phyloP scores from a whole-genome alignment of 129 eudicot species.

The Flaveria sonorensis region DNA sequence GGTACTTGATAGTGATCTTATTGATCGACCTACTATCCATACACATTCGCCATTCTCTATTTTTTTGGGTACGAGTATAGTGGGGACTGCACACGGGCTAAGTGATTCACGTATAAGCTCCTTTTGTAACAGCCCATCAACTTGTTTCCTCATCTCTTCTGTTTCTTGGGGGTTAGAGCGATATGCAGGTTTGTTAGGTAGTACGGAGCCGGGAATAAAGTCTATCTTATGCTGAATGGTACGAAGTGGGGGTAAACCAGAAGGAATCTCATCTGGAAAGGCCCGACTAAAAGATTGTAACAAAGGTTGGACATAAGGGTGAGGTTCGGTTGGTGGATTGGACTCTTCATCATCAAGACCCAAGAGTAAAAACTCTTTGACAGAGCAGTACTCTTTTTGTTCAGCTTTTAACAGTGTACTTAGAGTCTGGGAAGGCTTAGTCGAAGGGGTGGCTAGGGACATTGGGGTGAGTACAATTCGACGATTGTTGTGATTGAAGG shows the following conservation, averaged over 20 bases:
- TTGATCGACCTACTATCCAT: too few species aligned
- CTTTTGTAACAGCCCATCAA: too few species aligned
- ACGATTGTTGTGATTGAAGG: too few species aligned
- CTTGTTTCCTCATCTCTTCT: too few species aligned
- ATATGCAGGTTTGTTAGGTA: neutral
- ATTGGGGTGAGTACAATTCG: too few species aligned
- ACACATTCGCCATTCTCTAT: too few species aligned
- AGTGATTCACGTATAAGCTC: too few species aligned
- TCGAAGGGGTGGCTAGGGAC: neutral
- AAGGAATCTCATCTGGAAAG: neutral
- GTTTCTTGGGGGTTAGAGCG: too few species aligned
- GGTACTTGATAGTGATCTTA: too few species aligned
- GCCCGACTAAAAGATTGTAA: neutral
- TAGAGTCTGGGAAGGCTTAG: neutral
- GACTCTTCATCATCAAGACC: neutral
- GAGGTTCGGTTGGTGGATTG: neutral
- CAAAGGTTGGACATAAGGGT: neutral
- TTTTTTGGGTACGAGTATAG: too few species aligned
- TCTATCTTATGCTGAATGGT: conserved; percentile 12
- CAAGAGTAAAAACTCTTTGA: neutral
- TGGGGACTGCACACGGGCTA: too few species aligned
- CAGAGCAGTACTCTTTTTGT: neutral
- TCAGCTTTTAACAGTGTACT: neutral
- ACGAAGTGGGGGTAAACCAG: too few species aligned
- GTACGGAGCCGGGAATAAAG: neutral